Percentiles rank a stretch among this genome's conserved stretches.
Conservation (phyloP, 1,284 basidiomycete species). For the Stygiomarasmius scandens region DNA sequence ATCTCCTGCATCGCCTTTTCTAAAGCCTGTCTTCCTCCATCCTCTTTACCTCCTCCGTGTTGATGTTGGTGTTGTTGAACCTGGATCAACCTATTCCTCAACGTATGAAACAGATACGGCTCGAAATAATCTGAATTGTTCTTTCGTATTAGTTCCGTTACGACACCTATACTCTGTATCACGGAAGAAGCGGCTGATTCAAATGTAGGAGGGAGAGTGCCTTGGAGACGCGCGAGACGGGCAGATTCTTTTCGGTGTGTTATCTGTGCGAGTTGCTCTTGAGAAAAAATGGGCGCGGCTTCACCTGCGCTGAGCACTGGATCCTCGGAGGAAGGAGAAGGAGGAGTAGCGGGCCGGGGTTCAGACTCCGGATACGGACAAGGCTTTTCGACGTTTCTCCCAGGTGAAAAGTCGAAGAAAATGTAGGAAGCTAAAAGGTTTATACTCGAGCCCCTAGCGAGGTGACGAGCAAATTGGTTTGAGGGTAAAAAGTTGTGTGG, state of each 20-base stretch:
- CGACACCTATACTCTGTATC: constrained; percentile 84
- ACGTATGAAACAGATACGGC: constrained; percentile 95
- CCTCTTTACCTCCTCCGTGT: constrained; percentile 39
- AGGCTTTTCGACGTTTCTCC: constrained; percentile 14
- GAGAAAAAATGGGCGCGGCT: too few species aligned
- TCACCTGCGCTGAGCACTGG: constrained; percentile 15
- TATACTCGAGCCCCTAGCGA: constrained; percentile 81
- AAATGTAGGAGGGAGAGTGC: constrained; percentile 54
- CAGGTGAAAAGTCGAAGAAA: constrained; percentile 64
- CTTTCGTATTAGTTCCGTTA: constrained; percentile 96
- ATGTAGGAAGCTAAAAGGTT: constrained; percentile 80
- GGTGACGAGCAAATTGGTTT: constrained; percentile 88
- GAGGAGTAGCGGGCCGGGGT: neutral
- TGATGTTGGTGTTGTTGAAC: constrained; percentile 66
- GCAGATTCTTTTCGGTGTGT: neutral
- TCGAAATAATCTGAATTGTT: constrained; percentile 99
- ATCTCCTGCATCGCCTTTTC: constrained; percentile 87
- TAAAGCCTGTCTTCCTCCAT: constrained; percentile 69
- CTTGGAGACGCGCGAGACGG: neutral
- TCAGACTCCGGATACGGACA: neutral
- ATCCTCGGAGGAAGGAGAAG: constrained; percentile 14
- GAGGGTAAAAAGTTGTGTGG: constrained; percentile 72
- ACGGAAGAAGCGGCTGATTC: constrained; percentile 88
- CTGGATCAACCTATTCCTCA: constrained; percentile 88
- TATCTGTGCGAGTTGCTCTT: neutral